A percentile compares a stretch with the other conserved stretches of the same genome.
phyloP scores from a whole-genome alignment of 169 alveolate genomes.

The Cryptosporidium felis region DNA sequence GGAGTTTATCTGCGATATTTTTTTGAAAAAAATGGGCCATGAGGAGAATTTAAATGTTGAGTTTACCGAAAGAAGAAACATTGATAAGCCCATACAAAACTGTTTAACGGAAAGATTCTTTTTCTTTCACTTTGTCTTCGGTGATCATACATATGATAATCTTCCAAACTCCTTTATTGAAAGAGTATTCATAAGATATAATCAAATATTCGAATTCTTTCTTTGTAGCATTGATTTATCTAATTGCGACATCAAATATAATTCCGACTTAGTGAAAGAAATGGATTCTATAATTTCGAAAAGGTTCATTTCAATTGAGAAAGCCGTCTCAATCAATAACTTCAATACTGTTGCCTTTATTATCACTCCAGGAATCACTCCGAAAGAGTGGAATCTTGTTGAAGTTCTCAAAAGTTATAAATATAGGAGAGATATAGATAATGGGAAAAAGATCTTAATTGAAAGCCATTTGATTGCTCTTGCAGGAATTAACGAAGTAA shows the following conservation, averaged over 20 bases:
- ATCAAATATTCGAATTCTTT: neutral
- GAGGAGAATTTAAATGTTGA: neutral
- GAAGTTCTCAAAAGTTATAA: neutral
- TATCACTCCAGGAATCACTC: conserved; percentile 36
- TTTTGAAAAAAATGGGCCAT: neutral
- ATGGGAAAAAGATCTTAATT: neutral
- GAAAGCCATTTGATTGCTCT: conserved; percentile 36
- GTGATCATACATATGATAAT: neutral
- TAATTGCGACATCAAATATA: neutral
- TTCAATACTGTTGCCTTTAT: conserved; percentile 18
- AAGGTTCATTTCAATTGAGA: conserved; percentile 34
- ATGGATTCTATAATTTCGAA: conserved; percentile 7
- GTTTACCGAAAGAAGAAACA: neutral
- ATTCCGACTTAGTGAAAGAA: neutral
- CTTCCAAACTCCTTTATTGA: conserved; percentile 17
- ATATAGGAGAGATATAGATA: conserved; percentile 1
- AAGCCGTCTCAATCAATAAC: neutral
- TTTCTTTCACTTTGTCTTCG: conserved; percentile 7
- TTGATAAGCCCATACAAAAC: neutral
- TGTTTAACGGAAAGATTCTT: neutral
- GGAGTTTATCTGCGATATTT: neutral
- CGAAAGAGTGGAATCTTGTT: conserved; percentile 15
- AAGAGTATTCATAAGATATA: conserved; percentile 14
- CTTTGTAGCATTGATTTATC: neutral
- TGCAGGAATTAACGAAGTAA: conserved; percentile 52